phyloP scores from a whole-genome alignment of 345 rosid genomes.

The Gynandropsis gynandra region DNA sequence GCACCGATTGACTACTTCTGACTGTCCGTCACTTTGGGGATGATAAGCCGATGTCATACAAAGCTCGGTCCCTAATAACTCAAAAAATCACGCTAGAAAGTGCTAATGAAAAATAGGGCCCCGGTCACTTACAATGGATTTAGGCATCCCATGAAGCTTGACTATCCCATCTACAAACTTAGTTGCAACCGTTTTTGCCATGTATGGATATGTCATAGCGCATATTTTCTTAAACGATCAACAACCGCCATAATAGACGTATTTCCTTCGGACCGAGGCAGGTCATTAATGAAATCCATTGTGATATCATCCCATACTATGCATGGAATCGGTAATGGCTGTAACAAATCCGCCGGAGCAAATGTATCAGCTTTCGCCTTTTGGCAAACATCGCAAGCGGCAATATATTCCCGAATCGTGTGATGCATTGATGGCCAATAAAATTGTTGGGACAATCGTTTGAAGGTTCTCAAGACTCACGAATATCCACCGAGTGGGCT shows the following conservation, averaged over 20 bases:
- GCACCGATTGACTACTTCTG: not conserved
- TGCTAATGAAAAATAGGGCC: not conserved
- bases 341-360: not conserved
- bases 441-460: not conserved
- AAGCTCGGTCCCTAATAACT: not conserved
- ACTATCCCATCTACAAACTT: not conserved
- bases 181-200: not conserved
- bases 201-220: not conserved
- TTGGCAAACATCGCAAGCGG: not conserved
- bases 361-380: not conserved
- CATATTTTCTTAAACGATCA: not conserved
- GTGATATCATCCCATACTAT: not conserved
- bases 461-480: not conserved
- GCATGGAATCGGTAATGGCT: not conserved
- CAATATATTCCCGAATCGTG: not conserved
- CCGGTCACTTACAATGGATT: not conserved
- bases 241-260: not conserved
- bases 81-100: not conserved
- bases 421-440: not conserved
- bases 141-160: not conserved
- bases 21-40: conserved; percentile 1
- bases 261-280: not conserved
- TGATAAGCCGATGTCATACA: not conserved
- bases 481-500: not conserved
- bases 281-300: not conserved